phyloP scores from a whole-genome alignment of 1,284 basidiomycete genomes.

The Lentinula novae-zelandiae region DNA sequence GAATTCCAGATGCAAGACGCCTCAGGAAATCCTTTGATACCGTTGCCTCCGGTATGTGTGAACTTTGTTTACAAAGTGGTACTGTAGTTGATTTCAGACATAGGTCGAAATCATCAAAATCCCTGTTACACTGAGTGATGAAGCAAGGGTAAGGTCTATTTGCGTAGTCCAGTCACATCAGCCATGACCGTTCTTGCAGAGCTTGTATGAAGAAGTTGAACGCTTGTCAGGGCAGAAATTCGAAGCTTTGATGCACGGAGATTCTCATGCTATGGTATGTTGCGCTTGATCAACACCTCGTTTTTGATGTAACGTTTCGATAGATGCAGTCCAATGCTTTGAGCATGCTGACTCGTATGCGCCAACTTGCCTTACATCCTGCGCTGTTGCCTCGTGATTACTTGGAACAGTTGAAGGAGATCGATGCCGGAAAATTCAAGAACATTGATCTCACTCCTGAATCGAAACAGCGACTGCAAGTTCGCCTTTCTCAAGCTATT shows the following conservation, averaged over 20 bases:
- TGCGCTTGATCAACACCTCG: not conserved
- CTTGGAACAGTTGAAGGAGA: constrained; percentile 58
- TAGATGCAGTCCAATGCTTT: constrained; percentile 71
- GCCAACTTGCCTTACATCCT: constrained; percentile 82
- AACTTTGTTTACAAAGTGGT: not conserved
- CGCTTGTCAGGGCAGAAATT: constrained; percentile 60
- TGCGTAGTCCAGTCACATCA: not conserved
- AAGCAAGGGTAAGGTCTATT: constrained; percentile 53
- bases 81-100: not conserved
- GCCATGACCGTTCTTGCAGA: constrained; percentile 24
- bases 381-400: constrained; percentile 76
- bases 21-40: constrained; percentile 67
- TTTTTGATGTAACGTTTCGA: constrained; percentile 1
- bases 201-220: constrained; percentile 75
- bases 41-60: constrained; percentile 63
- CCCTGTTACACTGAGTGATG: constrained; percentile 64
- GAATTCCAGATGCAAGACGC: constrained; percentile 72
- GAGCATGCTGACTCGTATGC: constrained; percentile 82
- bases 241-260: constrained; percentile 49
- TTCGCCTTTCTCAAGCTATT: constrained; percentile 60
- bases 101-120: constrained; percentile 72
- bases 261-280: constrained; percentile 36
- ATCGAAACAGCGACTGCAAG: constrained; percentile 57
- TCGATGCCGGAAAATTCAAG: constrained; percentile 26
- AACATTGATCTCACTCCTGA: constrained; percentile 41